A percentile compares a stretch with the other conserved stretches of the same genome.
phyloP scores from a whole-genome alignment of 23 red algal species.

The Agarophyton chilense region DNA sequence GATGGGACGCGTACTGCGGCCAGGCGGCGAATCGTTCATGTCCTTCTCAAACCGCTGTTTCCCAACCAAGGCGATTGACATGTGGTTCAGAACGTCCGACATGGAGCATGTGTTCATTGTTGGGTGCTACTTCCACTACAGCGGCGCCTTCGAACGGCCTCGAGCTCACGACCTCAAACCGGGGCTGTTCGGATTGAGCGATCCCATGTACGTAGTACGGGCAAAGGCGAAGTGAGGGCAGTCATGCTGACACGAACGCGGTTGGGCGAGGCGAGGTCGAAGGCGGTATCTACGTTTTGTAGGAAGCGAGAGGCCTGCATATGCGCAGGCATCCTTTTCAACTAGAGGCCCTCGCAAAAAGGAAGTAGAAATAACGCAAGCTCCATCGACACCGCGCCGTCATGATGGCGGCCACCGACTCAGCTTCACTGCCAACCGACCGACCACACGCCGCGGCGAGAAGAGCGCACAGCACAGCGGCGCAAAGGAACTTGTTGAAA shows the following conservation, averaged over 20 bases:
- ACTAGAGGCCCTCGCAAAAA: no score
- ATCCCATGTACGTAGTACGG: conserved; percentile 90
- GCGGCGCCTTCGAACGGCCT: conserved; percentile 68
- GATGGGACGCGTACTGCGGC: conserved; percentile 85
- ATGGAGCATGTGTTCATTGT: conserved; percentile 94
- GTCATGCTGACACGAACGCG: neutral
- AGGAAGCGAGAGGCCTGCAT: no score
- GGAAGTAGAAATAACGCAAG: no score
- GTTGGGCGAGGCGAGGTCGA: neutral
- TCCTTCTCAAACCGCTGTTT: conserved; percentile 95
- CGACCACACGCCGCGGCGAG: no score
- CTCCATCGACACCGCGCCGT: no score
- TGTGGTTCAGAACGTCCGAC: conserved; percentile 86
- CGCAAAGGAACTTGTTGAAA: no score
- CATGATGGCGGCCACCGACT: no score
- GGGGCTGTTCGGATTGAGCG: conserved; percentile 59
- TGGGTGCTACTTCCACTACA: conserved; percentile 97
- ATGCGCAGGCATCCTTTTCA: no score
- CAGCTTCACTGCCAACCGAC: no score
- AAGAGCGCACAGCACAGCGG: no score
- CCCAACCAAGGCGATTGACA: conserved; percentile 85
- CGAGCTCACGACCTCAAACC: conserved; percentile 63
- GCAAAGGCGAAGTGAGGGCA: conserved; percentile 17
- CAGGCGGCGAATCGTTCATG: conserved; percentile 85
- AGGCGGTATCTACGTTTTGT: no score